A percentile compares a stretch with the other conserved stretches of the same genome.
Evolutionary conservation across 1,284 basidiomycete species (phyloP).

Genomic region (Malassezia equina): DNA sequence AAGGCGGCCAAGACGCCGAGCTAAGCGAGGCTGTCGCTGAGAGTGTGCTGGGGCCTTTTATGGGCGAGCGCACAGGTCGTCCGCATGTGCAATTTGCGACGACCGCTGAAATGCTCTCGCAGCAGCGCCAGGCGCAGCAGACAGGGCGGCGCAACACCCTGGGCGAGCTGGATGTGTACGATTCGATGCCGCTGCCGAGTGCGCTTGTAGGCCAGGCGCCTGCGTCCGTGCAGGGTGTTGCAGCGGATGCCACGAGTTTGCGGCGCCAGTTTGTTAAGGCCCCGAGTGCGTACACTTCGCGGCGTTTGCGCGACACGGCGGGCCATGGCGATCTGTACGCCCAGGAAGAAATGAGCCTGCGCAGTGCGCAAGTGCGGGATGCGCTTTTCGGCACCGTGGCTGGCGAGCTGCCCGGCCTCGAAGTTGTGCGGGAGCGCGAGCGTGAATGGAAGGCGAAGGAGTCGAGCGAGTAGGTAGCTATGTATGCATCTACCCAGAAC

Average conservation of each 20-base stretch:
- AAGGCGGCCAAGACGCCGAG: not conserved
- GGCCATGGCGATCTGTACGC: slow-evolving; percentile 17
- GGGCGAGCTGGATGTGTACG: slow-evolving; percentile 16
- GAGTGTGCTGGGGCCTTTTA: slow-evolving; percentile 14
- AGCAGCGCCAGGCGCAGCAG: slow-evolving; percentile 1
- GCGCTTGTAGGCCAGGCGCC: not conserved
- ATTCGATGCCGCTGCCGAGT: slow-evolving; percentile 5
- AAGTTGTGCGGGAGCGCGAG: slow-evolving; percentile 35
- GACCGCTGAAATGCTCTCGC: slow-evolving; percentile 4
- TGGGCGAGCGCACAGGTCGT: slow-evolving; percentile 7
- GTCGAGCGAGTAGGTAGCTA: not conserved
- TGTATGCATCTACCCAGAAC: not conserved
- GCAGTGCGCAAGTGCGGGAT: slow-evolving; percentile 39
- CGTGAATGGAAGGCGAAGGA: slow-evolving; percentile 10
- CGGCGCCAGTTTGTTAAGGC: slow-evolving; percentile 18
- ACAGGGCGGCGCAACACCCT: slow-evolving; percentile 7
- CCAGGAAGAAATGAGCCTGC: slow-evolving; percentile 13
- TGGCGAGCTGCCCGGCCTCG: slow-evolving; percentile 40
- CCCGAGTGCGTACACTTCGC: slow-evolving; percentile 7
- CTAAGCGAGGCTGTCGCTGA: slow-evolving; percentile 7
- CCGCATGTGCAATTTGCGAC: slow-evolving; percentile 16
- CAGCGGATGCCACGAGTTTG: not conserved
- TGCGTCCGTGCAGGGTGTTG: not conserved
- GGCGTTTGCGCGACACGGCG: slow-evolving; percentile 13
- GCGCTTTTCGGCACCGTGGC: slow-evolving; percentile 46